Base-by-base conservation (phyloP, 257 asterid species). In the Ophiorrhiza pumila region DNA sequence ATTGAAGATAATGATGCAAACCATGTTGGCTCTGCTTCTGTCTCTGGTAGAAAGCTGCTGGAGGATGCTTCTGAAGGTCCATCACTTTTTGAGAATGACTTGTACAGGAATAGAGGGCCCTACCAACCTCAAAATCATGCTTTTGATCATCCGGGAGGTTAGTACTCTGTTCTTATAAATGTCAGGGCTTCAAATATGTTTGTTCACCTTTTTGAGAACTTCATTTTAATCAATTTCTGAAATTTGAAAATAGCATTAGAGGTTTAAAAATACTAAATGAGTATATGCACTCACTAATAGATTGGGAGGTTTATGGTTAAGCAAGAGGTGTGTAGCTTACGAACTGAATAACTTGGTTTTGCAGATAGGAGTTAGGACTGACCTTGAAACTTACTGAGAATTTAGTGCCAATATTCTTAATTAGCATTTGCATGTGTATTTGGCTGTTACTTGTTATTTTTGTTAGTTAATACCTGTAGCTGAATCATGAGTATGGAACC, bases 61-160 rank as follows among this genome's bases (percentile, higher is more conserved):
- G 97, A 90, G 76, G 84, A 85, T 79, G 88, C 79, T 80, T 68
- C 86, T 60, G 87, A 79, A 80, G 82, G 81, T 65, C 83, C 86
- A 55, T 82, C 88, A 65, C 76, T 77, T 49, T 85, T 68, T 77
- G 96, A 88, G 58, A 80, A 77, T 25, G 86, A 87, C 42, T 45
- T 78, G 81, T 82, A 73, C 64, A 65, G 67, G 39, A 78, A 74
- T 71, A 73, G 74, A 76, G 85, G 81, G 13, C 52, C 86, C 3
- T 86, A 78, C 80, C 87, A 87, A 69, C 80, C 86, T 49, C 83
- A 80, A 69, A 72, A 68, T 65, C 83, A 79, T 59, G 80, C 79
- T 59, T 78, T 78, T 37, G 89, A 88, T 74, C 83, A 23, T 56
- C 81, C 76, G 68, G 89, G 82, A 85, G 94, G 96, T 88, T 75